Evolutionary conservation across 805 yeast species (phyloP), one percentile per base, ranked within the genome.

Genomic region (Starmerella roubikii): DNA sequence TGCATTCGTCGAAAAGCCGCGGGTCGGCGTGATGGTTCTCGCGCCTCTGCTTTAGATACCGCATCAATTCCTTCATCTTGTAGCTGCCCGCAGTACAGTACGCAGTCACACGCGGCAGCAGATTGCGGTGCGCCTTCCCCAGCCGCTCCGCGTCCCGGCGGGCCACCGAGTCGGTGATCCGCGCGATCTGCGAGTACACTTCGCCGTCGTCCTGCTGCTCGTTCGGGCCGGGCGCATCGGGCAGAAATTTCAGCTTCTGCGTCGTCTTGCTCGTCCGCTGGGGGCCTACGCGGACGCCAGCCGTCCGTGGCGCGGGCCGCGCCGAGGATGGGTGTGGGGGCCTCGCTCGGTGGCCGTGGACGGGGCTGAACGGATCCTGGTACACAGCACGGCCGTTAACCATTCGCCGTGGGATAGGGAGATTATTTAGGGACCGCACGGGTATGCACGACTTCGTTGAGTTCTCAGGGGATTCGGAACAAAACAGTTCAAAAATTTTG

Each of bases 61-160:
- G 66, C 34, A 79, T 67, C 30, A 91, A 63, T 35, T 85, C 96
- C 50, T 79, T 73, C 93, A 91, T 82, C 48, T 74, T 74, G 54
- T 86, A 91, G 19, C 91, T 75, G 23, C 95, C 86, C 21, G 96
- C 85, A 0, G 97, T 88, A 60, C 97, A 88, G 56, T 85, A 91
- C 3, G 95, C 94, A 0, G 97, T 88, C 1, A 86, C 95, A 45
- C 98, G 66, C 3, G 98, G 97, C 40, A 91, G 67, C 45, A 84
- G 61, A 25, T 79, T 79, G 44, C 97, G 53, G 51, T 79, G 88
- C 46, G 75, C 74, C 56, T 86, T 91, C 3, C 95, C 94, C 41
- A 91, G 64, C 36, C 86, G 73, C 55, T 86, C 95, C 0, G 98
- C 97, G 64, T 88, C 97, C 47, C 76, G 78, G 49, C 96, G 67